Evolutionary conservation across 2,329 filamentous ascomycete species (phyloP), one percentile per base, ranked within the genome.

Genomic region (Aciculosporium take): DNA sequence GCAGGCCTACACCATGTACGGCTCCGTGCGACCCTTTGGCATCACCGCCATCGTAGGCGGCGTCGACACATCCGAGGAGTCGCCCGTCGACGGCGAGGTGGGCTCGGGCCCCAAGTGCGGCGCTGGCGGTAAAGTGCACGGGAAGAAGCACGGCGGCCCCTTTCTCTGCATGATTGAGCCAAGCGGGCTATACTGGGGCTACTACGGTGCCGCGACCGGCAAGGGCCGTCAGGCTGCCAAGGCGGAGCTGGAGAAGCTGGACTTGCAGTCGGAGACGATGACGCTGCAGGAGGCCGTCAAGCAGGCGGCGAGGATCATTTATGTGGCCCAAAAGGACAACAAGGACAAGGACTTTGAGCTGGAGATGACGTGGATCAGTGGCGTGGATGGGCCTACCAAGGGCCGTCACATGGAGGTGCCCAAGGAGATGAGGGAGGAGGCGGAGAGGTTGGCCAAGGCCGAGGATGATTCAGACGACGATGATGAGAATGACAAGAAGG

Each of bases 281-380:
- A 84, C 81, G 47, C 69, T 98, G 45, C 70, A 82, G 57, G 80
- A 96, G 57, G 91, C 82, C 39, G 85, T 98, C 56, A 95, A 94
- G 72, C 84, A 96, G 70, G 91, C 91, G 27, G 91, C 91, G 43
- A 73, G 87, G 47, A 98, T 98, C 65, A 96, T 98, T 65, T 93
- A 95, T 62, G 78, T 94, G 46, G 88, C 89, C 37, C 91, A 98
- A 60, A 91, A 96, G 63, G 91, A 98, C 63, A 96, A 89, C 72
- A 96, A 96, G 70, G 91, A 96, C 67, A 98, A 98, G 72, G 91
- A 96, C 50, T 98, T 96, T 57, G 91, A 98, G 76, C 72, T 98
- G 45, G 91, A 98, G 70, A 93, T 98, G 87, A 94, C 85, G 45
- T 98, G 91, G 91, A 84, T 96, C 62, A 95, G 87, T 63, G 76